Evolutionary conservation across 768 basidiomycete species (phyloP).

Genomic region (Rhizopogon vesiculosus): DNA sequence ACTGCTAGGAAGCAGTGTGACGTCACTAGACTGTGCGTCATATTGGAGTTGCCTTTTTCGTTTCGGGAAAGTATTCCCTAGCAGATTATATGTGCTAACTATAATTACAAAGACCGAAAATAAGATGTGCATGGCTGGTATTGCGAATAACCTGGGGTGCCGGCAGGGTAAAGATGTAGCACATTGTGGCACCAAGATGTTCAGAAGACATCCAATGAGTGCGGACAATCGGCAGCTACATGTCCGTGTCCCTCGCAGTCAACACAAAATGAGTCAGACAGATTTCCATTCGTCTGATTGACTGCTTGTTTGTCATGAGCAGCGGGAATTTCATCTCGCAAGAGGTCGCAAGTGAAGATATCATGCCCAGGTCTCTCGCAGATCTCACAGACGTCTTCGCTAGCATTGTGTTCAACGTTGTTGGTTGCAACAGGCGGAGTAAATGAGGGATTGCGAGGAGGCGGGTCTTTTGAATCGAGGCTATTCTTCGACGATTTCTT

Average conservation of each 20-base stretch:
- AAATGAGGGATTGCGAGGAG: conserved; percentile 15
- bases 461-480: conserved; percentile 31
- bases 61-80: no score
- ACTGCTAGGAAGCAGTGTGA: neutral
- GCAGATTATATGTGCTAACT: neutral
- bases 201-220: conserved; percentile 85
- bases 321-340: conserved; percentile 48
- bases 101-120: conserved; percentile 1
- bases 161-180: no score
- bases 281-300: conserved; percentile 8
- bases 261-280: conserved; percentile 58
- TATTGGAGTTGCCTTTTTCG: neutral
- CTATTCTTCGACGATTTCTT: conserved; percentile 55
- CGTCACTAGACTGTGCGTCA: conserved; percentile 6
- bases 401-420: conserved; percentile 16
- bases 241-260: conserved; percentile 86
- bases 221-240: conserved; percentile 70
- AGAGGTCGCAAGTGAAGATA: conserved; percentile 76
- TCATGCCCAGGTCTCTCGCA: conserved; percentile 85
- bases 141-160: no score
- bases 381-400: conserved; percentile 68
- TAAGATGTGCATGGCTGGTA: no score
- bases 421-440: conserved; percentile 20
- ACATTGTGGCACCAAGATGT: neutral
- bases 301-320: conserved; percentile 9